Conservation (phyloP, 169 alveolate genomes). For the Plasmodium cynomolgi region DNA sequence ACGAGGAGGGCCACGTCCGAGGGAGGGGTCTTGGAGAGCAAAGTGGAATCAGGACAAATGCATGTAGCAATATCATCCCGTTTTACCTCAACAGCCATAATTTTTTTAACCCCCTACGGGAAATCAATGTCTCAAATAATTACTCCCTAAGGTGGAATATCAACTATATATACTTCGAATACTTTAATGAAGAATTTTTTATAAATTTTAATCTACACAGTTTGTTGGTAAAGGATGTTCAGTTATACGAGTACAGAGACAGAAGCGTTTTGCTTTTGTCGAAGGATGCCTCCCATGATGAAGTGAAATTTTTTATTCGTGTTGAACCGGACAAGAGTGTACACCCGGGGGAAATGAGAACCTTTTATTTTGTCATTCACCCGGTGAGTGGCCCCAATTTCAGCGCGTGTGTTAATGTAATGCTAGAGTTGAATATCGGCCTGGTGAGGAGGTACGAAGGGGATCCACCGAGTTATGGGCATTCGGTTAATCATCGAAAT, state of each 20-base stretch:
- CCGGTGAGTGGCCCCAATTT: neutral
- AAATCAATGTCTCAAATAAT: slow-evolving; percentile 5
- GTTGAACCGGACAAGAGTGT: neutral
- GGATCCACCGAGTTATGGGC: neutral
- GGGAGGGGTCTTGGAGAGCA: neutral
- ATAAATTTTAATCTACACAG: slow-evolving; percentile 28
- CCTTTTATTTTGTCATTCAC: slow-evolving; percentile 36
- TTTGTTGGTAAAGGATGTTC: neutral
- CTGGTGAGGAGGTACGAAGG: neutral
- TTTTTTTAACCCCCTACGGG: neutral
- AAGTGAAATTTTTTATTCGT: neutral
- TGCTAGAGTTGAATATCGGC: slow-evolving; percentile 16
- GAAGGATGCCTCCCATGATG: neutral
- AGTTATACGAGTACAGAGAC: slow-evolving; percentile 12
- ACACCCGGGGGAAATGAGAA: neutral
- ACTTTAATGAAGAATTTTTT: neutral
- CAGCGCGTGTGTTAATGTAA: slow-evolving; percentile 11
- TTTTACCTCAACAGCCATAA: slow-evolving; percentile 33
- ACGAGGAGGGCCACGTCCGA: neutral
- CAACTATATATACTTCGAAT: slow-evolving; percentile 35
- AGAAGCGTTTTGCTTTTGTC: neutral
- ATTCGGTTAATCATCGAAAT: neutral
- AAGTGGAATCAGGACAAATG: neutral
- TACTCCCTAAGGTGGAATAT: slow-evolving; percentile 25
- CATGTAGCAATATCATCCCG: slow-evolving; percentile 12